Conservation (phyloP, 202 grass and related monocot species). For the Sporobolus alterniflorus region DNA sequence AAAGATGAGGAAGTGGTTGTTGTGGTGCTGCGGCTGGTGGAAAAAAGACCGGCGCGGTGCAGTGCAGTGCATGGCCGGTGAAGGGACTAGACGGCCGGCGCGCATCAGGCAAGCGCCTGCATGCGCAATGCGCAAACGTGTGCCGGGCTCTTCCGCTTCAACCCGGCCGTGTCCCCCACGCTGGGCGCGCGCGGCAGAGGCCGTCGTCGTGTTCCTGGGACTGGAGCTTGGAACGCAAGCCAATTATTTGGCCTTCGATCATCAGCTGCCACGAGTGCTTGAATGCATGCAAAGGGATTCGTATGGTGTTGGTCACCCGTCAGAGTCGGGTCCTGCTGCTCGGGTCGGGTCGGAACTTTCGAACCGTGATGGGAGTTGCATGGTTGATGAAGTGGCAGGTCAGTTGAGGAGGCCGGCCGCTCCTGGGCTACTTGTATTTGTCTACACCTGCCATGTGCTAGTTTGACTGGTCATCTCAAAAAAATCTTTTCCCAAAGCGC, state of each 20-base stretch:
- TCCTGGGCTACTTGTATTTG: background rate
- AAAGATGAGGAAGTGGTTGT: background rate
- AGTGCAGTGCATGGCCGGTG: constrained; percentile 28
- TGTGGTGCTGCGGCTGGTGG: background rate
- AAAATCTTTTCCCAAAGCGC: background rate
- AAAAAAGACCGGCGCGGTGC: background rate
- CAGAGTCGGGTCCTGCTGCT: background rate
- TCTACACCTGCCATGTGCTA: constrained; percentile 14
- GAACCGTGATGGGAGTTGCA: background rate
- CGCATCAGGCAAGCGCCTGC: background rate
- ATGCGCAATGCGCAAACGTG: constrained; percentile 34
- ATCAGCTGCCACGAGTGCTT: background rate
- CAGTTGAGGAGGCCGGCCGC: background rate
- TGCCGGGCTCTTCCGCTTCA: background rate
- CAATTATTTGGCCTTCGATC: constrained; percentile 26
- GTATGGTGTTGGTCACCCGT: background rate
- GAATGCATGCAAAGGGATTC: background rate
- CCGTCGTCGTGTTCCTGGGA: background rate
- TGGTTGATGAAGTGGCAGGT: constrained; percentile 26
- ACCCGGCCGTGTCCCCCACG: background rate
- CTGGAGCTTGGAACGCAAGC: no score
- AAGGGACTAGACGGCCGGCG: constrained; percentile 16
- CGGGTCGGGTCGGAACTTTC: constrained; percentile 13
- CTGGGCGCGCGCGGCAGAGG: background rate
- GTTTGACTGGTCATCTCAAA: background rate